Conservation (phyloP, 441 rosid genomes). For the Gossypium gossypioides region DNA sequence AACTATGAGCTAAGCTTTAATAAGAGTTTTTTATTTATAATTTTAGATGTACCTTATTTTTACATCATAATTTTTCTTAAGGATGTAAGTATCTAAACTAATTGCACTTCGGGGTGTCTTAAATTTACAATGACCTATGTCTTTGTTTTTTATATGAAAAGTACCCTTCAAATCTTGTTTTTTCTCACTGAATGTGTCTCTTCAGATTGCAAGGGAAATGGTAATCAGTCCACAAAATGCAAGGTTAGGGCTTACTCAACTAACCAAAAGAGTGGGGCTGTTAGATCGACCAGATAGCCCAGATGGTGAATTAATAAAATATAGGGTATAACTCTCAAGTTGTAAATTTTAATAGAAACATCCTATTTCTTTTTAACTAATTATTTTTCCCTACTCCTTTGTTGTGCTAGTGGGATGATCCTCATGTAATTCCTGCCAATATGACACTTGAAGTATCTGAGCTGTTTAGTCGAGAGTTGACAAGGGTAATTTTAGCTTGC, state of each 20-base stretch:
- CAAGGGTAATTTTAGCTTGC: conserved; percentile 47
- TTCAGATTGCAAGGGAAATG: conserved; percentile 95
- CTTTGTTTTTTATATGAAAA: background rate
- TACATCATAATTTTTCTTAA: background rate
- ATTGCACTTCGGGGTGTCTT: background rate
- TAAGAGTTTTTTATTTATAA: background rate
- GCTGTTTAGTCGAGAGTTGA: conserved; percentile 77
- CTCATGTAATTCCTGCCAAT: conserved; percentile 68
- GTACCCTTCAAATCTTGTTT: conserved; percentile 6
- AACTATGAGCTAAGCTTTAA: background rate
- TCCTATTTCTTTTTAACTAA: conserved; percentile 7
- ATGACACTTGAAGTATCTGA: conserved; percentile 89
- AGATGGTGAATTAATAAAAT: conserved; percentile 66
- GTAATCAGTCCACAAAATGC: conserved; percentile 91
- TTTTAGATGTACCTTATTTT: background rate
- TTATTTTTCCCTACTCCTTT: conserved; percentile 12
- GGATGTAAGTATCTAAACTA: background rate
- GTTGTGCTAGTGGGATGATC: conserved; percentile 80
- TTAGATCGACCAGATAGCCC: conserved; percentile 60
- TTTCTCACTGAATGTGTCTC: conserved; percentile 10
- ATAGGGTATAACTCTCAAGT: conserved; percentile 43
- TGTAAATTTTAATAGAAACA: background rate
- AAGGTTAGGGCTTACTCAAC: conserved; percentile 58
- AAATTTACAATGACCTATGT: background rate
- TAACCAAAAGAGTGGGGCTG: conserved; percentile 72